Evolutionary conservation across 2,329 filamentous ascomycete genomes (phyloP), one percentile per base, ranked within the genome.

Genomic region (Zelopaecilomyces penicillatus): DNA sequence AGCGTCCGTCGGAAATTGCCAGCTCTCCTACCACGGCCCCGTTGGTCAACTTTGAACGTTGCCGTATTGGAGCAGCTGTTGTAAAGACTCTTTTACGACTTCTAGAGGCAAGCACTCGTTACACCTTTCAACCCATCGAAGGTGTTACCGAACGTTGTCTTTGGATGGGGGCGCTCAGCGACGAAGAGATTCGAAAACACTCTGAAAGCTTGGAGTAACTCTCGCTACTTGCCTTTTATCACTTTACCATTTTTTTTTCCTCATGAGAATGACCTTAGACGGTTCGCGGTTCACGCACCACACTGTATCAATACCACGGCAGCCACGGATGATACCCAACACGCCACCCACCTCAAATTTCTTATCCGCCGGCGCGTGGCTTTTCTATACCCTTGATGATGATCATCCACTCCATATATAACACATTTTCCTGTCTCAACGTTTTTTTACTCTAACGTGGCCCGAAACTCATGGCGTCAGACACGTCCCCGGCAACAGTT

Each of bases 21-120:
- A 78, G 75, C 54, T 84, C 79, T 4, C 80, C 80, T 19, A 76
- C 70, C 0, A 78, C 78, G 5, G 76, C 85, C 49, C 81, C 82
- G 10, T 69, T 93, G 37, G 77, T 93, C 54, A 93, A 93, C 62
- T 93, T 93, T 65, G 86, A 91, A 67, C 76, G 85, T 46, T 88
- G 85, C 54, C 83, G 87, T 48, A 83, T 80, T 30, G 82, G 83
- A 28, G 87, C 87, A 4, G 74, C 76, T 1, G 83, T 90, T 34
- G 82, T 91, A 52, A 93, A 93, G 70, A 87, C 84, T 40, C 67
- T 93, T 34, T 67, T 91, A 35, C 74, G 87, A 26, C 69, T 93
- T n/a, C 70, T 93, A 7, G 87, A 93, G 64, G 83, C 85, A 1
- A 90, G 85, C 59, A 79, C 82, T 26, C 75, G 80, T 45, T 93